phyloP scores from a whole-genome alignment of 805 yeast genomes.

The Kodamaea kaohsiungensis region DNA sequence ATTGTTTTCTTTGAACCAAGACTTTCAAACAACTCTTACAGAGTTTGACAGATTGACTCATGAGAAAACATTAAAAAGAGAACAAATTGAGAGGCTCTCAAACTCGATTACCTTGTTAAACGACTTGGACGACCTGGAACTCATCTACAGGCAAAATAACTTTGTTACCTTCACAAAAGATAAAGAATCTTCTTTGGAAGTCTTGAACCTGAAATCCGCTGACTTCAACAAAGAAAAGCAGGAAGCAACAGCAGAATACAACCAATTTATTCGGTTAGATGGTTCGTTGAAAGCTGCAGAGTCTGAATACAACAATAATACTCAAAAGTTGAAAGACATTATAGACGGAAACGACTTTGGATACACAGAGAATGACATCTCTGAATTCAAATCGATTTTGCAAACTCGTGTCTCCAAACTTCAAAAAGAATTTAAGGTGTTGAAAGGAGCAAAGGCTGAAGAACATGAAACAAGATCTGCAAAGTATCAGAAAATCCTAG shows the following conservation, averaged over 20 bases:
- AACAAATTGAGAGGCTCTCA: slow-evolving; percentile 55
- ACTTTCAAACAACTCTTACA: slow-evolving; percentile 71
- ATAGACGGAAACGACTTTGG: slow-evolving; percentile 8
- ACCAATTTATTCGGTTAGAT: slow-evolving; percentile 44
- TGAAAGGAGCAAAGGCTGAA: neutral
- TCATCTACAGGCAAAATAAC: slow-evolving; percentile 29
- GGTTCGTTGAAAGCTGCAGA: slow-evolving; percentile 57
- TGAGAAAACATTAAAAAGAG: slow-evolving; percentile 43
- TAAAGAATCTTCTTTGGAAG: slow-evolving; percentile 17
- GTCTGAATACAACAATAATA: slow-evolving; percentile 24
- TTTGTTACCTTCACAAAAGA: slow-evolving; percentile 24
- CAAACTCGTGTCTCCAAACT: neutral
- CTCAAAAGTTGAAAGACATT: slow-evolving; percentile 10
- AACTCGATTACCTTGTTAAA: slow-evolving; percentile 46
- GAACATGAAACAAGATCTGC: slow-evolving; percentile 10
- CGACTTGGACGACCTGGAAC: slow-evolving; percentile 34
- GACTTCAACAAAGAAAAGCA: slow-evolving; percentile 21
- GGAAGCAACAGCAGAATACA: slow-evolving; percentile 22
- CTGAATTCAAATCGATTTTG: neutral
- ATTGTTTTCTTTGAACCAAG: slow-evolving; percentile 75
- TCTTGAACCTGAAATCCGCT: slow-evolving; percentile 3
- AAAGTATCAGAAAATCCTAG: slow-evolving; percentile 17
- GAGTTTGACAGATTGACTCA: slow-evolving; percentile 58
- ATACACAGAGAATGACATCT: neutral
- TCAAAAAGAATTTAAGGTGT: neutral